phyloP scores from a whole-genome alignment of 2,329 filamentous ascomycete genomes.

The Berkeleyomyces basicola region DNA sequence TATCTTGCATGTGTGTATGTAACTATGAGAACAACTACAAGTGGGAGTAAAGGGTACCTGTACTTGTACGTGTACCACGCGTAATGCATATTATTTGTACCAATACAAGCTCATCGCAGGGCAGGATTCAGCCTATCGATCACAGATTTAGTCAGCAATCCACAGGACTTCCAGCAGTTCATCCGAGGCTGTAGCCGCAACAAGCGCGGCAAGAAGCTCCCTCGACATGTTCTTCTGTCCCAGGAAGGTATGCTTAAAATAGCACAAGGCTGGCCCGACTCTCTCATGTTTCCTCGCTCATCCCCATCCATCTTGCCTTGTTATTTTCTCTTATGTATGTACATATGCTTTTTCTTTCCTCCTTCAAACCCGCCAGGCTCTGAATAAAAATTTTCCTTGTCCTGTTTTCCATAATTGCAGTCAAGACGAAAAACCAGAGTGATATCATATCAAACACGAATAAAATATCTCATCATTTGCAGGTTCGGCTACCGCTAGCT shows the following conservation, averaged over 20 bases:
- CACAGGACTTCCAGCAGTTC: too few species aligned
- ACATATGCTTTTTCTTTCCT: neutral
- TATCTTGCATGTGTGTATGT: too few species aligned
- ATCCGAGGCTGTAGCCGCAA: too few species aligned
- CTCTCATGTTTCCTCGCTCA: neutral
- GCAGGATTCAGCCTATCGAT: too few species aligned
- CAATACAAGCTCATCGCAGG: too few species aligned
- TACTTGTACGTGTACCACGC: too few species aligned
- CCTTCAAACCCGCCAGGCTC: neutral
- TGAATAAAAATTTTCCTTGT: neutral
- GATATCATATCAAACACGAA: neutral
- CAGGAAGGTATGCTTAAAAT: neutral
- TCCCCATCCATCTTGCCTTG: neutral
- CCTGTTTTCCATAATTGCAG: neutral
- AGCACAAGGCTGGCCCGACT: neutral
- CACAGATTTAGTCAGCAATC: too few species aligned
- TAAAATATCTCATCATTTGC: slow-evolving; percentile 1
- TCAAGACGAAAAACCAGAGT: neutral
- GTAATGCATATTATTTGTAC: too few species aligned
- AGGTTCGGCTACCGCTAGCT: neutral
- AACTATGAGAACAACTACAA: too few species aligned
- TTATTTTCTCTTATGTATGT: neutral
- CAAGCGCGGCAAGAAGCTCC: neutral
- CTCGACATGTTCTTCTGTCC: neutral
- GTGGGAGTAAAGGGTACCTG: too few species aligned